Evolutionary conservation across 345 rosid genomes (phyloP), one percentile per base, ranked within the genome.

Genomic region (Pugionium cornutum): DNA sequence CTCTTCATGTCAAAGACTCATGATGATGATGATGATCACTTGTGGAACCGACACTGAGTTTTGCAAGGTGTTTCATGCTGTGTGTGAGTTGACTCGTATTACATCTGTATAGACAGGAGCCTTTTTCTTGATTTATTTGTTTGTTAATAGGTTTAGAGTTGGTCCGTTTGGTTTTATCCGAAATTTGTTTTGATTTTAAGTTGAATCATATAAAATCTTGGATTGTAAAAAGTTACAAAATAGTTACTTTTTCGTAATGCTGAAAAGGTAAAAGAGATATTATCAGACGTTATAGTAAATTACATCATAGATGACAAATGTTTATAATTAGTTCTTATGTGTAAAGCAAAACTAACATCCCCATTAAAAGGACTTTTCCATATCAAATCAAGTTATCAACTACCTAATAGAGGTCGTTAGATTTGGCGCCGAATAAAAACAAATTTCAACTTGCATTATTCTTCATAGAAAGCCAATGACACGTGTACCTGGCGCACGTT

Each of bases 1-100:
- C 74, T 73, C 70, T 74, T 85, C 52, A 82, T 80, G 82, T 76
- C 83, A 58, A 86, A 81, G 7, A 35, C 66, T 40, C 84, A 64
- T 31, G 65, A 51, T 45, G 64, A 37, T 45, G 64, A 39, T 42
- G 53, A 71, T 64, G 40, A 28, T 72, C 52, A 58, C 43, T 65
- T 48, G 34, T 72, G 70, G 70, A 72, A 7, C 5, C 47, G 70
- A 35, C 67, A 58, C 27, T 42, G 39, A 52, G 45, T 36, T 26
- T 60, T 49, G 28, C 43, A 58, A 68, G 31, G 40, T 48, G 58
- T 58, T 68, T 58, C 29, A 31, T 4, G 28, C 4, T 44, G 45
- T 33, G 9, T 18, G 0, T 32, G 7, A 37, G 4, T 58, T 45
- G 25, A 33, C 43, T 4, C 33, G 54, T 34, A 39, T 35, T 46